These are phyloP conservation scores for Gossypium longicalyx DNA, from an alignment of 345 rosid genomes.

Conservation along the genomic window DNA sequence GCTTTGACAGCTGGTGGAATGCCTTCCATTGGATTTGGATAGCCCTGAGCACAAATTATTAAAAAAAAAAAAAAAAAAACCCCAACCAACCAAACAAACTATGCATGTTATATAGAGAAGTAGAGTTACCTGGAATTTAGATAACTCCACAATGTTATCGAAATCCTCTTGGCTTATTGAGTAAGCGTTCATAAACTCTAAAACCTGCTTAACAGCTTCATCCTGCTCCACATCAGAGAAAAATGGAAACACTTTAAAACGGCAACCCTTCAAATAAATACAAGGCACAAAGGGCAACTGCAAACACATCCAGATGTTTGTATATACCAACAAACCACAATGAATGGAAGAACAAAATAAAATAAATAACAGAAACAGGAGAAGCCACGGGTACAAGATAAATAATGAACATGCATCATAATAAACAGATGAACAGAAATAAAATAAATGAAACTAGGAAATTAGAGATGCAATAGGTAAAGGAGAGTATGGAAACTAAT, in stretches of 20 bases:
- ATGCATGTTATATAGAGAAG: background rate
- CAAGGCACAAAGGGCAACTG: background rate
- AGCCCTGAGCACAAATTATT: constrained; percentile 47
- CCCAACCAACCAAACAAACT: background rate
- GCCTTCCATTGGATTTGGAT: constrained; percentile 77
- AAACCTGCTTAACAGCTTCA: constrained; percentile 82
- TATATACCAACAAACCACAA: background rate
- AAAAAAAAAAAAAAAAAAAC: background rate
- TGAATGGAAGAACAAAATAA: background rate
- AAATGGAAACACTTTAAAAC: background rate
- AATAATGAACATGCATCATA: background rate
- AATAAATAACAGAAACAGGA: background rate
- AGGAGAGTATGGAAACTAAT: background rate
- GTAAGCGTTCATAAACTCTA: constrained; percentile 83
- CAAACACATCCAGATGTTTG: background rate
- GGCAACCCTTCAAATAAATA: background rate
- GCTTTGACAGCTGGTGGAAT: constrained; percentile 76
- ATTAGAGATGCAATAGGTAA: background rate
- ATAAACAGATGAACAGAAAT: background rate
- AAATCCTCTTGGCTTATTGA: constrained; percentile 87
- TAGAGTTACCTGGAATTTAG: constrained; percentile 65
- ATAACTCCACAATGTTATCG: constrained; percentile 69
- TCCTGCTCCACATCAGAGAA: constrained; percentile 43
- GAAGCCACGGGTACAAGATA: background rate
- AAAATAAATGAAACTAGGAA: background rate